Evolutionary conservation across 2,329 filamentous ascomycete genomes (phyloP).

Genomic region (Trichophyton simii): DNA sequence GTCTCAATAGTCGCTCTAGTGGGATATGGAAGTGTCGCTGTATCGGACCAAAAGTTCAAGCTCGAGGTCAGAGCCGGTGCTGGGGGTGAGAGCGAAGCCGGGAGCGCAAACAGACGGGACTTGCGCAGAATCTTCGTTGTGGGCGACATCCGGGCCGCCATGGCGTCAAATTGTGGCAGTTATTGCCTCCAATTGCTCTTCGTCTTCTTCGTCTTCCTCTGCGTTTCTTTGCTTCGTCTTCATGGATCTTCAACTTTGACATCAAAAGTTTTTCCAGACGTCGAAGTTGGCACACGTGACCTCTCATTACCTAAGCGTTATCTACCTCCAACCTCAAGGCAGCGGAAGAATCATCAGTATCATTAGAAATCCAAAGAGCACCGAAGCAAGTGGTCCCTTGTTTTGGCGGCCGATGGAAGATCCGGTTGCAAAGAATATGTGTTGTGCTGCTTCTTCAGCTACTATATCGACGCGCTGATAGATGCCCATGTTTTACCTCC

Average conservation of each 20-base stretch:
- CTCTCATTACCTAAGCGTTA: not conserved
- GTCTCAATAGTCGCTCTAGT: conserved; percentile 72
- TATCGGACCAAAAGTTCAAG: conserved; percentile 46
- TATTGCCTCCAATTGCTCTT: not conserved
- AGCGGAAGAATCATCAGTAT: no score
- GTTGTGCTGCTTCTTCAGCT: not conserved
- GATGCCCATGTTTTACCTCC: not conserved
- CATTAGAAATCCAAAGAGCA: not conserved
- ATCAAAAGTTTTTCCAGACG: not conserved
- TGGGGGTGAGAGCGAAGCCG: conserved; percentile 57
- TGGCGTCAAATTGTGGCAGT: conserved; percentile 4
- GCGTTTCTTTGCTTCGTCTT: not conserved
- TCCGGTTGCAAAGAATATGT: not conserved
- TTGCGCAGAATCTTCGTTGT: conserved; percentile 61
- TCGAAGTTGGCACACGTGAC: not conserved
- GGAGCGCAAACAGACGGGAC: conserved; percentile 82
- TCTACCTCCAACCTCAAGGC: not conserved
- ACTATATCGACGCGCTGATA: not conserved
- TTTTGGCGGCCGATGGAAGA: not conserved
- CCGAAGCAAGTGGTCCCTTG: not conserved
- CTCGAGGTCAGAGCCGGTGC: conserved; percentile 38
- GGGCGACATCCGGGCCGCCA: conserved; percentile 40
- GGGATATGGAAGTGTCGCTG: conserved; percentile 65
- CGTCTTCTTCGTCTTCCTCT: not conserved
- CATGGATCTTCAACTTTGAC: not conserved